Evolutionary conservation across 108 stramenopile genomes (phyloP).

Genomic region (Stephanodiscus triporus): DNA sequence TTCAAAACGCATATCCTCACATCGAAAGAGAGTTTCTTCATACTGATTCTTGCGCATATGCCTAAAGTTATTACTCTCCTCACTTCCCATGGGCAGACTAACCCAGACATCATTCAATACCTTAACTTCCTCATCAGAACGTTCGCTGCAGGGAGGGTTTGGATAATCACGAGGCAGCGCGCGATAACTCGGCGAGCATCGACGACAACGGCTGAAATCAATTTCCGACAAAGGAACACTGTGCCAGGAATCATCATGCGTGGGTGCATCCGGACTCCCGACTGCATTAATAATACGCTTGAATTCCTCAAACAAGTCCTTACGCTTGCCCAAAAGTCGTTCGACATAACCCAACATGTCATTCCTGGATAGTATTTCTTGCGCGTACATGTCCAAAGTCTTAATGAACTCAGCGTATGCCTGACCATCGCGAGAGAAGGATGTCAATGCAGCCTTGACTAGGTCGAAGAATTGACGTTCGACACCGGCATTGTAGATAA

Average conservation of each 20-base stretch:
- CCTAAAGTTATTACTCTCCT: constrained; percentile 96
- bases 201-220: constrained; percentile 88
- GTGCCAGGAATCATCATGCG: constrained; percentile 88
- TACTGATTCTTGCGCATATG: constrained; percentile 96
- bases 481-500: constrained; percentile 86
- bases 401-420: constrained; percentile 97
- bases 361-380: constrained; percentile 87
- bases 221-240: constrained; percentile 90
- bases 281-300: constrained; percentile 86
- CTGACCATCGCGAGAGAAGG: constrained; percentile 85
- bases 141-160: constrained; percentile 88
- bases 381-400: constrained; percentile 92
- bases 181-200: constrained; percentile 94
- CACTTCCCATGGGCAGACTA: constrained; percentile 93
- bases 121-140: constrained; percentile 76
- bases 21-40: constrained; percentile 96
- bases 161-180: constrained; percentile 95
- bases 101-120: constrained; percentile 98
- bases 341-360: constrained; percentile 94
- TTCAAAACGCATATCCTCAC: constrained; percentile 99
- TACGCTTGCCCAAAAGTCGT: constrained; percentile 88
- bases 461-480: constrained; percentile 92
- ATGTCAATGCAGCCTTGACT: constrained; percentile 80
- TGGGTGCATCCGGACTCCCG: constrained; percentile 62
- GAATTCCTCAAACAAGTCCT: constrained; percentile 95